Evolutionary conservation across 2,329 filamentous ascomycete genomes (phyloP), one percentile per base, ranked within the genome.

Genomic region (Cladobotryum protrusum): DNA sequence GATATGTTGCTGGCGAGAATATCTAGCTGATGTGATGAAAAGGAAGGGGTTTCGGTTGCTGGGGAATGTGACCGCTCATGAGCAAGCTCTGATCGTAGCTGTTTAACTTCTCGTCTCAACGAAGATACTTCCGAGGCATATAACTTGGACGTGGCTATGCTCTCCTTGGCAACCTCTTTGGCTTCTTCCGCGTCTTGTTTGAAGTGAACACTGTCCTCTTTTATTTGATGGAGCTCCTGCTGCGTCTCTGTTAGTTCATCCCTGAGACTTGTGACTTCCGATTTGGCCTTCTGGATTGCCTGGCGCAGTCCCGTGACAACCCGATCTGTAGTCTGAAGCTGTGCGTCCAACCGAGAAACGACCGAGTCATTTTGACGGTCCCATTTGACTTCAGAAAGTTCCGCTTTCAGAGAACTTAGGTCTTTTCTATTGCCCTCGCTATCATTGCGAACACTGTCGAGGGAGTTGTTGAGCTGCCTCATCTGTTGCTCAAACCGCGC

Each of bases 1-100:
- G 67, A 62, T 24, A 72, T 67, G 49, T 58, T 70, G 47, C 54
- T 65, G 2, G 67, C 63, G 29, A 72, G 61, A 9, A 72, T 70
- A 43, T 72, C 69, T 9, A 73, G 59, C 36, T 71, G 69, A 42
- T 57, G 61, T 5, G 62, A 53, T 11, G 59, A 61, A 20, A 66
- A 62, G 5, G 54, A 52, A 5, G 43, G 53, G 32, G 9, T 52
- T n/a, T 45, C 52, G 54, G 20, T 42, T 37, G 24, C 37, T 29
- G 36, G 48, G 45, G 40, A 43, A 17, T 50, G 52, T 47, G 59
- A 52, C n/a, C 57, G 59, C 12, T 65, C 55, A 17, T 59, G 56
- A 2, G 57, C 57, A 13, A 68, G 35, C 12, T 63, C 61, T 7
- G 64, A 54, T 33, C 59, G 58, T 12, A 68, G 54, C 37, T 63